Conservation (phyloP, 2,329 filamentous ascomycete genomes). For the Septoria petroselini region DNA sequence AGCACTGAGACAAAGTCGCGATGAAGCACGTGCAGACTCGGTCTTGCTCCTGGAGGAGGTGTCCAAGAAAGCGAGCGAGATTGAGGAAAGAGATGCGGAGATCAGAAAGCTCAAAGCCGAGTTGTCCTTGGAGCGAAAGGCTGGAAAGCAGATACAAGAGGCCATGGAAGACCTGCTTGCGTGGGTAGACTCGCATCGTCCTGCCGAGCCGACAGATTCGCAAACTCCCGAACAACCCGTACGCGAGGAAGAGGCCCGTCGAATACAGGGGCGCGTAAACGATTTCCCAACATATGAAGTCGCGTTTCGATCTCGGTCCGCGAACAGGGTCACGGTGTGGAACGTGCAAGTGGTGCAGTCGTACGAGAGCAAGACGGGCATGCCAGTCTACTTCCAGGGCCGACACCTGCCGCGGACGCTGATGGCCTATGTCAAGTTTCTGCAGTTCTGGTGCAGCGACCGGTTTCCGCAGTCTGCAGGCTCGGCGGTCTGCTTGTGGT, state of each 20-base stretch:
- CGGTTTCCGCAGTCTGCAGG: not conserved
- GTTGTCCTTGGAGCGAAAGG: not conserved
- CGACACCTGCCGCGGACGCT: constrained; percentile 5
- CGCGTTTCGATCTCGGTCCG: not conserved
- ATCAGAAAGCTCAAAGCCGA: constrained; percentile 5
- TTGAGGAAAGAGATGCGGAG: constrained; percentile 2
- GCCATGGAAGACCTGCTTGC: constrained; percentile 11
- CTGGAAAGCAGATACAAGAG: constrained; percentile 8
- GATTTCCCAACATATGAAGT: constrained; percentile 7
- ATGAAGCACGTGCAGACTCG: constrained; percentile 6
- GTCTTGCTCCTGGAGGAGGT: constrained; percentile 8
- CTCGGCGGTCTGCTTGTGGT: constrained; percentile 4
- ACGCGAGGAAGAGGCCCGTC: not conserved
- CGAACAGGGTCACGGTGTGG: constrained; percentile 4
- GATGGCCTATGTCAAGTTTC: constrained; percentile 9
- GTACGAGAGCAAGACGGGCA: constrained; percentile 2
- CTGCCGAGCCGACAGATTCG: not conserved
- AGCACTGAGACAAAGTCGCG: not conserved
- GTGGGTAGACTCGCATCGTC: constrained; percentile 8
- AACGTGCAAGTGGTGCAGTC: constrained; percentile 8
- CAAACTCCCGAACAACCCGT: not conserved
- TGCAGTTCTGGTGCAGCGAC: constrained; percentile 12
- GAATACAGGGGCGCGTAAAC: constrained; percentile 1
- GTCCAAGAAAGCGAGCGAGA: not conserved
- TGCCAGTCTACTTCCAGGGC: constrained; percentile 6